Percentiles rank a stretch among this genome's conserved stretches.
phyloP scores from a whole-genome alignment of 2,329 filamentous ascomycete species.

The Penicillium sp. region DNA sequence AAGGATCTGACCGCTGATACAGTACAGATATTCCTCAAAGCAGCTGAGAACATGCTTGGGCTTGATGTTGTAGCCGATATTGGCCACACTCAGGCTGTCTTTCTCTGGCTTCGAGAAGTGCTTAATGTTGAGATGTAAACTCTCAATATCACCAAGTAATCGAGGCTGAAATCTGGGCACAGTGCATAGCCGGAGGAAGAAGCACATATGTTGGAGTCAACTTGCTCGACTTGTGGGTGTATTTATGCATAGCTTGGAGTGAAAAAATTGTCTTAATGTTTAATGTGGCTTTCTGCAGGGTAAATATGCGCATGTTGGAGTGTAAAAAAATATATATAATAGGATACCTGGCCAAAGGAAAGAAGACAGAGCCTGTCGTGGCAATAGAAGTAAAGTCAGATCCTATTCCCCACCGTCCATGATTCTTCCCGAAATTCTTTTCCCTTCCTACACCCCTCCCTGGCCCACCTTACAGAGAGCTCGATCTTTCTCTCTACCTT shows the following conservation, averaged over 20 bases:
- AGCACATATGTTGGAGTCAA: conserved; percentile 1
- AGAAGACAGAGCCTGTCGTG: background rate
- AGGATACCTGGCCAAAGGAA: background rate
- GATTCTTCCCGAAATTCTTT: conserved; percentile 30
- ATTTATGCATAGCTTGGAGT: background rate
- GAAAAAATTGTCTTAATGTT: background rate
- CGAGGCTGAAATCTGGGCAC: too few species aligned
- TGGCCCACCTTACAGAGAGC: conserved; percentile 17
- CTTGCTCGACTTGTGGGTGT: background rate
- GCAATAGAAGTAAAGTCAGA: conserved; percentile 20
- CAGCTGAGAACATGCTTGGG: conserved; percentile 53
- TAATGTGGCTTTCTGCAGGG: background rate
- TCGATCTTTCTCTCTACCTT: conserved; percentile 15
- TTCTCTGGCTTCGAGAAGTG: conserved; percentile 37
- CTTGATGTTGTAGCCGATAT: conserved; percentile 7
- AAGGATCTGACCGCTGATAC: conserved; percentile 6
- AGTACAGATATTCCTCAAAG: conserved; percentile 44
- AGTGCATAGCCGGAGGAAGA: background rate
- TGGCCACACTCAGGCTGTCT: conserved; percentile 30
- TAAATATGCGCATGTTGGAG: background rate
- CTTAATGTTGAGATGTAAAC: conserved; percentile 29
- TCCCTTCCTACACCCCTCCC: conserved; percentile 16
- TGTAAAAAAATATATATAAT: background rate
- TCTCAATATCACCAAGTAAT: too few species aligned
- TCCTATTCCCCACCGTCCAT: conserved; percentile 25